Conservation (phyloP, 139 green algal species). For the Haematococcus lacustris region DNA sequence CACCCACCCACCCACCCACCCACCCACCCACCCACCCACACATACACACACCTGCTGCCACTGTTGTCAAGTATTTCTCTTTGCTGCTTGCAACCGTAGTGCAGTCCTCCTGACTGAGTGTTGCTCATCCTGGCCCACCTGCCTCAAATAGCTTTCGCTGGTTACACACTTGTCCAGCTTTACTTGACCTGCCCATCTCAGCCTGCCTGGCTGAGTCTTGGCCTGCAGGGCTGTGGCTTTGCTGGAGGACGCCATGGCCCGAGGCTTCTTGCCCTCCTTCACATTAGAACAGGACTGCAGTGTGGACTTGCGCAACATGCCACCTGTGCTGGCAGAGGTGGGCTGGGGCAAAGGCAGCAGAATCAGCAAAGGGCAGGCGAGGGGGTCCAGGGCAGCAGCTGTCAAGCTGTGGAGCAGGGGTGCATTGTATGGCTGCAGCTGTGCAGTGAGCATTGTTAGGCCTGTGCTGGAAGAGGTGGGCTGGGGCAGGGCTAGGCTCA, state of each 20-base stretch:
- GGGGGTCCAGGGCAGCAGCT: too few relatives aligned
- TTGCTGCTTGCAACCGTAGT: neutral
- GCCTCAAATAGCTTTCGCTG: neutral
- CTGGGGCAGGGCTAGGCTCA: too few relatives aligned
- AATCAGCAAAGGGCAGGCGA: too few relatives aligned
- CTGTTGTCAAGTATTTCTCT: neutral
- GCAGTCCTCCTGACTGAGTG: neutral
- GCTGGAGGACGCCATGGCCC: constrained; percentile 35
- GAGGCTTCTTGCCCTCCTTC: constrained; percentile 27
- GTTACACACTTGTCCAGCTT: too few relatives aligned
- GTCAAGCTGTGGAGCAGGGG: too few relatives aligned
- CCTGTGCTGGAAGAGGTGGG: too few relatives aligned
- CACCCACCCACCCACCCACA: too few relatives aligned
- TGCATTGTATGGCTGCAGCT: too few relatives aligned
- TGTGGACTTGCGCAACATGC: constrained; percentile 60
- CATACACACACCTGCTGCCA: too few relatives aligned
- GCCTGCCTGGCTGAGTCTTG: neutral
- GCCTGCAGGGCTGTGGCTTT: constrained; percentile 21
- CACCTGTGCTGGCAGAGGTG: constrained; percentile 64
- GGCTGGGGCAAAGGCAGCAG: neutral
- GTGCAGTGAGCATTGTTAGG: too few relatives aligned
- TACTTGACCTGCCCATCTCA: neutral
- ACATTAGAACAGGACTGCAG: constrained; percentile 26
- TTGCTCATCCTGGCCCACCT: neutral
- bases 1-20: neutral